Evolutionary conservation across 164 flowering plant species (phyloP).

Genomic region (Kingdonia uniflora): DNA sequence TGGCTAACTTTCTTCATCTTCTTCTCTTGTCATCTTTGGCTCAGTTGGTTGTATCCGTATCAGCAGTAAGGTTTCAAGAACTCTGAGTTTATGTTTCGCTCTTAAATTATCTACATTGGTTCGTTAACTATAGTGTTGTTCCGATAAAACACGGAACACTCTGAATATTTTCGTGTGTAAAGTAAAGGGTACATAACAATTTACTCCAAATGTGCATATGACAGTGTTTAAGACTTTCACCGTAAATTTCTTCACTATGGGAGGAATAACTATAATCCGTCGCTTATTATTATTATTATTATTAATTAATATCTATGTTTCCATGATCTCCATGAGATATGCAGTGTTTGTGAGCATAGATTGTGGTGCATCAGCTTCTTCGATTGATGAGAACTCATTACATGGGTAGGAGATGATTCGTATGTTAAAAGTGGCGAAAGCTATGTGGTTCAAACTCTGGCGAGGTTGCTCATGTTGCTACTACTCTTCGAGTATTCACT

Average conservation of each 20-base stretch:
- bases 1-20: conserved; percentile 5
- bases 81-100: background rate
- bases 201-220: no score
- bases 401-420: conserved; percentile 21
- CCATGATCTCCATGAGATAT: background rate
- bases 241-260: no score
- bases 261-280: no score
- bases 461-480: conserved; percentile 9
- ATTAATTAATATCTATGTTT: background rate
- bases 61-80: conserved; percentile 3
- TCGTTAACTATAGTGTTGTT: no score
- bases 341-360: conserved; percentile 25
- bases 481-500: conserved; percentile 28
- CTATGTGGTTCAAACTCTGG: conserved; percentile 2
- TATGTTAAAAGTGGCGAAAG: conserved; percentile 16
- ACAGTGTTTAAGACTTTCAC: no score
- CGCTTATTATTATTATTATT: no score
- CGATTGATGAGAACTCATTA: conserved; percentile 11
- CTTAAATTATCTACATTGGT: no score
- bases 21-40: background rate
- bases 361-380: conserved; percentile 20
- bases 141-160: no score
- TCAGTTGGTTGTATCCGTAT: background rate
- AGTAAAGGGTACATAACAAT: no score
- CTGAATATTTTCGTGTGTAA: no score